These are phyloP conservation scores for Yamagishiella unicocca DNA, from an alignment of 139 green algal genomes.

Conservation along the genomic window DNA sequence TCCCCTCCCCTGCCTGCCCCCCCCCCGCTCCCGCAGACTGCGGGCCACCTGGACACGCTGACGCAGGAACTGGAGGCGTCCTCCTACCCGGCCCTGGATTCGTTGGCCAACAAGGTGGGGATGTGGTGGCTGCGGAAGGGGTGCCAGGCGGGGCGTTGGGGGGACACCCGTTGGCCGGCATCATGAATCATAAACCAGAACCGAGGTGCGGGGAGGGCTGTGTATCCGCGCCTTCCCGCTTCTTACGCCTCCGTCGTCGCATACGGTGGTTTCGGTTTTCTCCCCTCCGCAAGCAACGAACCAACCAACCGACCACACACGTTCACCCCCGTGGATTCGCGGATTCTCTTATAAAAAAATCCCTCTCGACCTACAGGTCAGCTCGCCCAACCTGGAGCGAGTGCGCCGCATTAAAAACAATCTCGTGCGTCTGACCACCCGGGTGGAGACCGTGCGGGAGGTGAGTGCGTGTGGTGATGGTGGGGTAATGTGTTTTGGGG, in stretches of 20 bases:
- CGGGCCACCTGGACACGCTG: constrained; percentile 79
- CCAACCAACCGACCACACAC: too few relatives aligned
- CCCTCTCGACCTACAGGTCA: too few relatives aligned
- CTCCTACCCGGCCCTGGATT: constrained; percentile 89
- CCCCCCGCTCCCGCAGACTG: constrained; percentile 49
- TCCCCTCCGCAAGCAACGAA: too few relatives aligned
- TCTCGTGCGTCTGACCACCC: constrained; percentile 74
- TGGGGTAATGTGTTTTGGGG: background rate
- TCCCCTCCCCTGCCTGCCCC: background rate
- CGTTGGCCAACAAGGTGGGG: constrained; percentile 80
- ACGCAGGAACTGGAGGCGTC: constrained; percentile 86
- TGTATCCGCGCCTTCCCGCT: too few relatives aligned
- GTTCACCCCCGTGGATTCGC: too few relatives aligned
- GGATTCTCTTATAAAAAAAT: too few relatives aligned
- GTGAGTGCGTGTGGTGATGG: background rate
- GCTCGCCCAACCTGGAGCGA: constrained; percentile 88
- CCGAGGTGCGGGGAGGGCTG: too few relatives aligned
- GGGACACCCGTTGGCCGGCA: too few relatives aligned
- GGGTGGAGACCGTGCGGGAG: constrained; percentile 72
- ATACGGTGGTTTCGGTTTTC: too few relatives aligned
- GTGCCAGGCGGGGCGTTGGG: background rate
- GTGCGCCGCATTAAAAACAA: constrained; percentile 93
- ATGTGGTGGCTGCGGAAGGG: background rate
- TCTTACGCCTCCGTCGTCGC: too few relatives aligned
- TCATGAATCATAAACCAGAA: too few relatives aligned